Evolutionary conservation across 2,329 filamentous ascomycete genomes (phyloP), one percentile per base, ranked within the genome.

Genomic region (Trichophyton equinum): DNA sequence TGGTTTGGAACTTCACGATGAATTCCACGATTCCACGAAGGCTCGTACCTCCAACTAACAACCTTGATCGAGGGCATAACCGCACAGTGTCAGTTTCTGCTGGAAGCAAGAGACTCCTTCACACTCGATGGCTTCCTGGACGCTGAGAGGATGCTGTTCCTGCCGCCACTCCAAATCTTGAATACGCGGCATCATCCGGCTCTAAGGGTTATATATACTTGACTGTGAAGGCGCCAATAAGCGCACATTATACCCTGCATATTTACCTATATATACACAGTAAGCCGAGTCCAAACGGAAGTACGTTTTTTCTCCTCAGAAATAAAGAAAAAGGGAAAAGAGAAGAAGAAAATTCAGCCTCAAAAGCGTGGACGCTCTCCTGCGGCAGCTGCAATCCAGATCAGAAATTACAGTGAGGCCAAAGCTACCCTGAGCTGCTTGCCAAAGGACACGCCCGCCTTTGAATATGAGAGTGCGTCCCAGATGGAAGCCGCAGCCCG

Each of bases 401-500:
- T n/a, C 38, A 40, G 38, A 40, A 40, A 40, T 13, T 11, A 57
- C 22, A 30, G 20, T 25, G 61, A 62, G 42, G 22, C 42, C 30
- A 58, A 57, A 27, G 6, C 6, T 27, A 6, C 27, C 6, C 27
- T 27, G 27, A 27, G 27, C 27, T 27, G 27, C 6, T 27, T 27
- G 6, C 6, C 5, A 5, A 27, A 49, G 20, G 55, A 53, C 13
- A 62, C 33, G 30, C 58, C 53, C 18, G 61, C 60, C 51, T 62
- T 47, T 53, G 36, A 33, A 22, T 62, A 62, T 60, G 9, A 60
- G 25, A 60, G 42, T 30, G 4, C 57, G 6, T 8, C 53, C 8
- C 40, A 55, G 15, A 58, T 62, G 57, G 51, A 58, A 60, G 51
- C 51, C 1, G 30, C 44, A 58, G 42, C 53, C 40, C 51, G 42